These are phyloP conservation scores for Neoboletus subvelutipes DNA, from an alignment of 768 basidiomycete species.

Conservation along the genomic window DNA sequence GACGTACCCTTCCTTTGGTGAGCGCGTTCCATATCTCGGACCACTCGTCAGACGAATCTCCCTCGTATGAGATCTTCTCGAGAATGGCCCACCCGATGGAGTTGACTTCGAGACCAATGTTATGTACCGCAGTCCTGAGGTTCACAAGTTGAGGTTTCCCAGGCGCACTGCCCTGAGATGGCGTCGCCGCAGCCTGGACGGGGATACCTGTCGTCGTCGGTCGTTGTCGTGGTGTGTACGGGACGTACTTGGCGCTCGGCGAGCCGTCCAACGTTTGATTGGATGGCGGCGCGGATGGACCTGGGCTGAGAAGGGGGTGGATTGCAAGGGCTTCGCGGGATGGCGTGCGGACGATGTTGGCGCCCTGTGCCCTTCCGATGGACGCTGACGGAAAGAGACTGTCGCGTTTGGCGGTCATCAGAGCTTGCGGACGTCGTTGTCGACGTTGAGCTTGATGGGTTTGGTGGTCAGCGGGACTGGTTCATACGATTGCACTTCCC, in stretches of 20 bases:
- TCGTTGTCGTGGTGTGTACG: slow-evolving; percentile 76
- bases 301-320: slow-evolving; percentile 59
- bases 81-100: slow-evolving; percentile 77
- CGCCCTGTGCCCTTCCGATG: slow-evolving; percentile 50
- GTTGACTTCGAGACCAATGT: slow-evolving; percentile 59
- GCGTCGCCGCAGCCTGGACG: slow-evolving; percentile 34
- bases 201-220: slow-evolving; percentile 45
- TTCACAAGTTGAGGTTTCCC: slow-evolving; percentile 70
- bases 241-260: slow-evolving; percentile 53
- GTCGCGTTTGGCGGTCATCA: slow-evolving; percentile 40
- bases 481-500: background rate
- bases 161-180: slow-evolving; percentile 57
- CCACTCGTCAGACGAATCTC: slow-evolving; percentile 60
- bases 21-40: slow-evolving; percentile 64
- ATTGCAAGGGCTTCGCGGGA: slow-evolving; percentile 58
- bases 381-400: slow-evolving; percentile 50
- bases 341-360: slow-evolving; percentile 39
- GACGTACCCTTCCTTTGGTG: slow-evolving; percentile 63
- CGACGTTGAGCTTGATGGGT: background rate
- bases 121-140: slow-evolving; percentile 70
- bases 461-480: background rate
- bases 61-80: slow-evolving; percentile 61
- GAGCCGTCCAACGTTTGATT: slow-evolving; percentile 1
- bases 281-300: background rate
- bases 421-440: background rate